Base-by-base conservation (phyloP, 257 asterid species). In the Prunella vulgaris region DNA sequence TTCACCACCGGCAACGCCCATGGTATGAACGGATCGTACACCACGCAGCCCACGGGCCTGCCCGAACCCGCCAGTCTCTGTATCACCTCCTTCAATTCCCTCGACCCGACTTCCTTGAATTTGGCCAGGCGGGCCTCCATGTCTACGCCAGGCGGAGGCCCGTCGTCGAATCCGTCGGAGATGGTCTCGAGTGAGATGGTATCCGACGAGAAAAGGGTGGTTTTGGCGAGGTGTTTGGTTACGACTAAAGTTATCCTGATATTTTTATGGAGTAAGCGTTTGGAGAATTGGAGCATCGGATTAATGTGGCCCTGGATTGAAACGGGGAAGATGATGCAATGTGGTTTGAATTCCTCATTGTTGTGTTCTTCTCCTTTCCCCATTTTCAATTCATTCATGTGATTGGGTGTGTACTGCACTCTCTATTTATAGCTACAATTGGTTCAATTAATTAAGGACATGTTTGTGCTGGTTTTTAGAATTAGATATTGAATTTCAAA, bases 261-360 rank as follows among this genome's bases (percentile, higher is more conserved):
- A 1, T 67, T 68, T 15, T 73, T 76, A 10, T 58, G 79, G 77
- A 40, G 63, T 0, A 81, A 6, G 46, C 86, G 86, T 68, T 81
- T 81, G 64, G 88, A 71, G 58, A 84, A 84, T 71, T 84, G 86
- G 37, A 81, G 84, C 84, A 84, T 78, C 5, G 88, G 86, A 44
- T 84, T 84, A 25, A 81, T 78, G 84, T 84, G 88, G 77, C 88
- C 86, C 60, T 78, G 86, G 56, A 70, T 2, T 37, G 88, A 84
- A 57, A 1, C 78, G 24, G 86, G 84, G 24, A 83, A 6, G 73
- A 83, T 66, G 5, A 83, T 28, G 73, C 85, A 80, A 14, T 83
- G 87, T 22, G 78, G 52, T 30, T 59, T 30, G n/a, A 48, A 17
- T 69, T 63, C 61, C 68, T 74, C 81, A 76, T 80, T 64, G n/a